Conservation (phyloP, 345 rosid species). For the Garcia nutans region DNA sequence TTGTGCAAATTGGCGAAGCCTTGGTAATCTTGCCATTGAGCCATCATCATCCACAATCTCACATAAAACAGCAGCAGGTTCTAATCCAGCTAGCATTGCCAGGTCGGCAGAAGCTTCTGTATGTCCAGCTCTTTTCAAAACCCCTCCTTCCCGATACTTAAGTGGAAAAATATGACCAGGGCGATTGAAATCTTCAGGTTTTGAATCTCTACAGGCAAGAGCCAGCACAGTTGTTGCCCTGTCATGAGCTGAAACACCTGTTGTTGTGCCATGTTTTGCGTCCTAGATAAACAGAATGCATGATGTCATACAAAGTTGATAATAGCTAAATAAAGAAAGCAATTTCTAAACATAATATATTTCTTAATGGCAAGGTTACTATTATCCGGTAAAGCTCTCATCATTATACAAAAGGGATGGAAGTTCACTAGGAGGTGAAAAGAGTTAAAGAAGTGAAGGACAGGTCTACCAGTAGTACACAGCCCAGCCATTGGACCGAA, state of each 20-base stretch:
- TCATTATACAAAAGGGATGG: background rate
- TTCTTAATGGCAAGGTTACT: background rate
- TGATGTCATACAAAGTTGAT: background rate
- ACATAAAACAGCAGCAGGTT: constrained; percentile 35
- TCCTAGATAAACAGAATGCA: constrained; percentile 14
- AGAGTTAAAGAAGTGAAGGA: background rate
- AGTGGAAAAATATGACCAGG: constrained; percentile 38
- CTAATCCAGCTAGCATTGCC: constrained; percentile 30
- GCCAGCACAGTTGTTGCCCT: constrained; percentile 28
- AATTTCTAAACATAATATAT: background rate
- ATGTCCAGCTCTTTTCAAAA: constrained; percentile 37
- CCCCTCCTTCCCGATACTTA: constrained; percentile 35
- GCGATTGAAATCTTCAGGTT: constrained; percentile 33
- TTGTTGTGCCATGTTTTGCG: constrained; percentile 33
- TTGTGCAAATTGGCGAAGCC: constrained; percentile 30
- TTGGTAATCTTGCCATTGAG: constrained; percentile 37
- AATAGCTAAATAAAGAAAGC: background rate
- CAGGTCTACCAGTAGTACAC: background rate
- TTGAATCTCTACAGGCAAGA: constrained; percentile 30
- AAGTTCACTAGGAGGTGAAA: background rate
- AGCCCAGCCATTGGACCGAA: no score
- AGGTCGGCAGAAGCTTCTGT: constrained; percentile 37
- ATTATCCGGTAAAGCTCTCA: background rate
- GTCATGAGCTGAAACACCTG: constrained; percentile 36
- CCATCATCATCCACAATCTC: constrained; percentile 40